Base-by-base conservation (phyloP, 495 filamentous ascomycete species). In the Xylaria bambusicola region DNA sequence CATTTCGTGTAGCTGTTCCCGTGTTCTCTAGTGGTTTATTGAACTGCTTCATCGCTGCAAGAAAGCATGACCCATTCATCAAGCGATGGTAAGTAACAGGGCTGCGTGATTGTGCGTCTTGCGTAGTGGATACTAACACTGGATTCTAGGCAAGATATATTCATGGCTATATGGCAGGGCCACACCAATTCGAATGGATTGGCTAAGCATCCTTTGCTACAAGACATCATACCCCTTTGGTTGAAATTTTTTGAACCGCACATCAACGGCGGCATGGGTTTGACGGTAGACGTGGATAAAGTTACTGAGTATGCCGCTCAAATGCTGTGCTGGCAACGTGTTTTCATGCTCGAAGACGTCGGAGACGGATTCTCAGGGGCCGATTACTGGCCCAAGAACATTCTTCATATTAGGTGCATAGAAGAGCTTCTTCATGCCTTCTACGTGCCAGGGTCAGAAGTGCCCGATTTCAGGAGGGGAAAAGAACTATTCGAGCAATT, bases 21-120 rank as follows among this genome's bases (percentile, higher is more conserved):
- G 63, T 63, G 56, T 56, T 69, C 62, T 53, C 55, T 24, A 50
- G 35, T 10, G 40, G 47, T 7, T 12, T 61, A n/a, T 52, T 56
- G 12, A 73, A 73, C 45, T 60, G 65, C 53, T 73, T 73, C 46
- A 40, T 73, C 20, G 60, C 66, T 15, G 61, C 55, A 3, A 41
- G 64, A 20, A 69, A 66, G 27, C 61, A 65, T 3, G 60, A 69
- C 33, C 54, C 54, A 0, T 71, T 69, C 23, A 69, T 71, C 44
- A 59, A 65, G 36, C 60, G 63, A 47, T 71, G 67, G 66, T 54
- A 54, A 5, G 52, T 44, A 33, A 54, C 38, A 23, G 6, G n/a
- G n/a, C n/a, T n/a, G n/a, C n/a, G 13, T 8, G 23, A 6, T 1
- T 2, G n/a, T 31, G 2, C 6, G 13, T 6, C 38, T 44, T 8